These are phyloP conservation scores for Diddensiella caesifluorescens DNA, from an alignment of 805 yeast species.

Conservation along the genomic window DNA sequence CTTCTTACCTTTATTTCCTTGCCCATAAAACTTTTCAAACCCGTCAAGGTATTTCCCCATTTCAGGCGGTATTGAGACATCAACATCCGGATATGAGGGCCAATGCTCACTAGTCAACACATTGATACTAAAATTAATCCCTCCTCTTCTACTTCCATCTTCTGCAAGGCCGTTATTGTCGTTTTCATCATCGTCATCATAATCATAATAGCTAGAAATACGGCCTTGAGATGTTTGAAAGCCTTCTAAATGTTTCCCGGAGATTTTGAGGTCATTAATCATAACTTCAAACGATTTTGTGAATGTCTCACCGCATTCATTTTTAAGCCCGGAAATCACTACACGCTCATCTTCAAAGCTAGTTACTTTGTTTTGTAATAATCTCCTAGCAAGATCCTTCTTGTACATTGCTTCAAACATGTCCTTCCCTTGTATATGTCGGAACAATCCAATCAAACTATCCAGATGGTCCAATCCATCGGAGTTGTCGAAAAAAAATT, in stretches of 20 bases:
- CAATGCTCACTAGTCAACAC: conserved; percentile 30
- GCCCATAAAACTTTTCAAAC: conserved; percentile 25
- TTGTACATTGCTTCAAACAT: conserved; percentile 90
- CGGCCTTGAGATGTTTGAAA: conserved; percentile 30
- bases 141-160: no score
- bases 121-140: conserved; percentile 19
- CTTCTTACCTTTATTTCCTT: conserved; percentile 15
- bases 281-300: conserved; percentile 87
- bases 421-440: conserved; percentile 84
- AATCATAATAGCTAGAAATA: background rate
- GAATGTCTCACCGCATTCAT: conserved; percentile 82
- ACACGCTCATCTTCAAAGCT: conserved; percentile 75
- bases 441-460: conserved; percentile 72
- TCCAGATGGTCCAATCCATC: no score
- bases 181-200: background rate
- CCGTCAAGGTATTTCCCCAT: conserved; percentile 21
- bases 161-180: no score
- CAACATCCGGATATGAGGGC: conserved; percentile 29
- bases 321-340: conserved; percentile 75
- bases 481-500: no score
- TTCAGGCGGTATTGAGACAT: conserved; percentile 25
- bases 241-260: conserved; percentile 56
- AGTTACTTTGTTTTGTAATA: conserved; percentile 75
- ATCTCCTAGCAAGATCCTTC: conserved; percentile 77
- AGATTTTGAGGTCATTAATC: conserved; percentile 86